A percentile compares a stretch with the other conserved stretches of the same genome.
These are phyloP conservation scores for Arthroderma sp. DNA, from an alignment of 2,329 filamentous ascomycete species.

Conservation along the genomic window DNA sequence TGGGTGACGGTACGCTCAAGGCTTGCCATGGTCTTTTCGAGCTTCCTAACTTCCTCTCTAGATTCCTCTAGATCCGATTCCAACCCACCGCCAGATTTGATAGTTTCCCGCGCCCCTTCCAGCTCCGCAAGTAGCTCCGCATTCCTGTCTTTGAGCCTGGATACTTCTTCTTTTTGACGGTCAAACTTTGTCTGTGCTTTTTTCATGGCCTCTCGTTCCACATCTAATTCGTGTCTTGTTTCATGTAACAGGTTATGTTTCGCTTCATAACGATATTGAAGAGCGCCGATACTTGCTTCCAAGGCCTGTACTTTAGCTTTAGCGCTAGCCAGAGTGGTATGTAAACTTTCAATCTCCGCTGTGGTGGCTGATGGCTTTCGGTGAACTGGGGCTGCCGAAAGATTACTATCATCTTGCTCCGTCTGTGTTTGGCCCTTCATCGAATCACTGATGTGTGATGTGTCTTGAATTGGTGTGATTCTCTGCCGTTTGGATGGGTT, in stretches of 20 bases:
- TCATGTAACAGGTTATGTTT: constrained; percentile 28
- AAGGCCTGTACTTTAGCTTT: constrained; percentile 24
- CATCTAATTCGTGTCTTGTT: constrained; percentile 27
- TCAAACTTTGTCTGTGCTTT: constrained; percentile 24
- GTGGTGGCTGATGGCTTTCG: constrained; percentile 20
- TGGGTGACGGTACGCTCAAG: constrained; percentile 31
- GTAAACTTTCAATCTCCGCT: constrained; percentile 24
- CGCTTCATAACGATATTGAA: constrained; percentile 37
- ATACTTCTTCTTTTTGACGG: constrained; percentile 26
- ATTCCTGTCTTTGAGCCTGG: constrained; percentile 32
- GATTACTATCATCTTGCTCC: constrained; percentile 7
- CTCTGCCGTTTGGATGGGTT: constrained; percentile 29
- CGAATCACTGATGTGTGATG: constrained; percentile 28
- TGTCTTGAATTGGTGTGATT: constrained; percentile 26
- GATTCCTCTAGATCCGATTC: constrained; percentile 32
- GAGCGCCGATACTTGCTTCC: constrained; percentile 23
- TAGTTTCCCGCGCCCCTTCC: constrained; percentile 27
- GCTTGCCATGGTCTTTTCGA: constrained; percentile 26
- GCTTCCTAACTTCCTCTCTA: constrained; percentile 29
- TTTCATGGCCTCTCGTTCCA: constrained; percentile 21
- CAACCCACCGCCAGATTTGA: constrained; percentile 31
- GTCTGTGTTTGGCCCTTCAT: constrained; percentile 22
- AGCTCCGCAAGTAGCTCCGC: constrained; percentile 29
- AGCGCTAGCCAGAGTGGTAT: constrained; percentile 19
- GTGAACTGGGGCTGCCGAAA: constrained; percentile 12